Evolutionary conservation across 306 rosid genomes (phyloP), one percentile per base, ranked within the genome.

Genomic region (Lagenaria siceraria): DNA sequence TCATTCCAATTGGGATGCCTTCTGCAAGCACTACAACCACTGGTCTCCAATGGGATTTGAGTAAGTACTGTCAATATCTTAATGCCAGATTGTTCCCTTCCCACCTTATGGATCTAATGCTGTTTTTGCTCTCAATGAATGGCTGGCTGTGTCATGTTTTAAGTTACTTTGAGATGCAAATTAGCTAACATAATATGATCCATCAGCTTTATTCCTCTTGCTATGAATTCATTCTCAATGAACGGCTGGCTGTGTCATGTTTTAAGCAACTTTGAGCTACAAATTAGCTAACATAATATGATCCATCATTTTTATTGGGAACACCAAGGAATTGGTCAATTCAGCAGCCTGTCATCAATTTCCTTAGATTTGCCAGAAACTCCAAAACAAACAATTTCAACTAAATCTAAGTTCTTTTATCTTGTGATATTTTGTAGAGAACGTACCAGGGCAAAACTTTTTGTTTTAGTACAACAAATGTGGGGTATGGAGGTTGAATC

Each of bases 11-110:
- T 21, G 97, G 96, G 21, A 82, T 77, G 86, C 93, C 97, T 24
- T 92, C 98, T 35, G 89, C 84, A 82, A 88, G 90, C 53, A 86
- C 99, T 43, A 92, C 99, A 38, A 89, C 99, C 61, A 88, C 91
- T 0, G 99, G 99, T 55, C 98, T 96, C 42, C 42, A 87, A 64
- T 96, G 99, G 99, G 89, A 96, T 86, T 92, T 96, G 25, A 79
- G 99, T 96, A 86, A 88, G 99, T 85, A 40, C 74, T 29, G 18
- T 48, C 79, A 15, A 48, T 27, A 55, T 53, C 49, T 13, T 74
- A 31, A 11, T n/a, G 31, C 19, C 48, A 64, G 36, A 36, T 35
- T 35, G 72, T 33, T 64, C 48, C 27, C 42, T 12, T 70, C 15
- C 17, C 58, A 15, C 29, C 48, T 22, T 76, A 48, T 75, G 27